Evolutionary conservation across 805 yeast species (phyloP).

Genomic region (Ogataea nonfermentans): DNA sequence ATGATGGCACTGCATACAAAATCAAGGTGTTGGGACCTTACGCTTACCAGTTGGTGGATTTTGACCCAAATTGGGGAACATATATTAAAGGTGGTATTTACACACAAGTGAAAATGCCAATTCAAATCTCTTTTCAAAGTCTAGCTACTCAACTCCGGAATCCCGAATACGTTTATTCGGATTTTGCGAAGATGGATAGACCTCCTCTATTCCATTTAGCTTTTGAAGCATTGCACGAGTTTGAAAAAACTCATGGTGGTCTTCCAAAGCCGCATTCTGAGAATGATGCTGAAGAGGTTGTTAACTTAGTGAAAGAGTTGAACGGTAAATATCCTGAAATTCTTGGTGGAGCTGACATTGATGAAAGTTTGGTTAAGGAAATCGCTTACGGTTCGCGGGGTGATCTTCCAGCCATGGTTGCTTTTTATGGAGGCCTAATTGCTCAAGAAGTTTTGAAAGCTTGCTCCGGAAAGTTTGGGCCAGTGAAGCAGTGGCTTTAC

Average conservation of each 20-base stretch:
- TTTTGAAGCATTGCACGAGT: constrained; percentile 83
- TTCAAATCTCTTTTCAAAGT: constrained; percentile 56
- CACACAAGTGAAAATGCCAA: constrained; percentile 89
- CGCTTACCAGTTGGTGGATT: constrained; percentile 69
- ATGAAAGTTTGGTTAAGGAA: constrained; percentile 65
- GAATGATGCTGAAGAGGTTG: constrained; percentile 68
- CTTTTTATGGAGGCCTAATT: constrained; percentile 88
- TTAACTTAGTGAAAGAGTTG: constrained; percentile 58
- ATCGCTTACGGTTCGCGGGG: constrained; percentile 86
- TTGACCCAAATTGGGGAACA: constrained; percentile 53
- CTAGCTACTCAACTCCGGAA: constrained; percentile 60
- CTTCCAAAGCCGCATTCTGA: constrained; percentile 77
- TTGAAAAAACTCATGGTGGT: constrained; percentile 59
- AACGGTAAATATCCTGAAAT: constrained; percentile 54
- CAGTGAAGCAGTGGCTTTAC: constrained; percentile 86
- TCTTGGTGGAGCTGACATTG: constrained; percentile 53
- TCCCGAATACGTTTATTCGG: constrained; percentile 82
- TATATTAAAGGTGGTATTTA: constrained; percentile 85
- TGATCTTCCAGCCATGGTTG: constrained; percentile 85
- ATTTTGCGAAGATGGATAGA: constrained; percentile 91
- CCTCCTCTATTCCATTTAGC: constrained; percentile 90
- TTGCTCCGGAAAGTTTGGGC: constrained; percentile 92
- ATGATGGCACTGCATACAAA: constrained; percentile 70
- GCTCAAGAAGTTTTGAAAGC: constrained; percentile 98
- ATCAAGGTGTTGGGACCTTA: constrained; percentile 92